Conservation (phyloP, 768 basidiomycete species). For the Lactifluus echinatus region DNA sequence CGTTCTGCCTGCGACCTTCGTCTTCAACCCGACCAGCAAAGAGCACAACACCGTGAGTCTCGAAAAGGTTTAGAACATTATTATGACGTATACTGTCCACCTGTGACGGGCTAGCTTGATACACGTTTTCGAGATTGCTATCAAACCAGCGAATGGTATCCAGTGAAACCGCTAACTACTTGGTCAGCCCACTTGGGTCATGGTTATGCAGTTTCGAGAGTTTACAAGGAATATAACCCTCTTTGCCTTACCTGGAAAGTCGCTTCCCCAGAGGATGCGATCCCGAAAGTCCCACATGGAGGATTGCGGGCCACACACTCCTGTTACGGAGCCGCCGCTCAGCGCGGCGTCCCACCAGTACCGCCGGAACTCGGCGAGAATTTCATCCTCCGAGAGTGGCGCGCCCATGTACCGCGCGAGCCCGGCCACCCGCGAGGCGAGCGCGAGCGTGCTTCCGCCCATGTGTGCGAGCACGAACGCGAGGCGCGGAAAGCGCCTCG, state of each 20-base stretch:
- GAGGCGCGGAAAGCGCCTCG: slow-evolving; percentile 49
- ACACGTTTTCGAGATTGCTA: slow-evolving; percentile 5
- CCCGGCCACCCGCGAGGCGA: slow-evolving; percentile 61
- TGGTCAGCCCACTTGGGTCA: background rate
- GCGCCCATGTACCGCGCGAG: slow-evolving; percentile 67
- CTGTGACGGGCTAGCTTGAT: slow-evolving; percentile 31
- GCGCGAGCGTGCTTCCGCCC: slow-evolving; percentile 58
- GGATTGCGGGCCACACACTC: slow-evolving; percentile 43
- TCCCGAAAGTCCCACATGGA: slow-evolving; percentile 42
- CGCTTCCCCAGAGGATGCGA: slow-evolving; percentile 61
- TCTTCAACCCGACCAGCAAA: background rate
- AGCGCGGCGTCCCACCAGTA: slow-evolving; percentile 75
- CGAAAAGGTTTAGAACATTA: slow-evolving; percentile 48
- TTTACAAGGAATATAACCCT: background rate
- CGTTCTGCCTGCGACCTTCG: background rate
- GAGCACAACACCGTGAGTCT: slow-evolving; percentile 5
- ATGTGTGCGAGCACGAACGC: slow-evolving; percentile 67
- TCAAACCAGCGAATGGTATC: slow-evolving; percentile 50
- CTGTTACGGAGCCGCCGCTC: slow-evolving; percentile 44
- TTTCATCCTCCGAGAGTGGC: slow-evolving; percentile 50
- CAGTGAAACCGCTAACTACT: slow-evolving; percentile 13
- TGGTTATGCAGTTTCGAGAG: no score
- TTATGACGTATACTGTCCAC: slow-evolving; percentile 37
- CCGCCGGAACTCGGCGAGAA: slow-evolving; percentile 55
- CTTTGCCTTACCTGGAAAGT: slow-evolving; percentile 58